Evolutionary conservation across 192 early-diverging fungal genomes (phyloP).

Genomic region (Rhizophagus clarus): DNA sequence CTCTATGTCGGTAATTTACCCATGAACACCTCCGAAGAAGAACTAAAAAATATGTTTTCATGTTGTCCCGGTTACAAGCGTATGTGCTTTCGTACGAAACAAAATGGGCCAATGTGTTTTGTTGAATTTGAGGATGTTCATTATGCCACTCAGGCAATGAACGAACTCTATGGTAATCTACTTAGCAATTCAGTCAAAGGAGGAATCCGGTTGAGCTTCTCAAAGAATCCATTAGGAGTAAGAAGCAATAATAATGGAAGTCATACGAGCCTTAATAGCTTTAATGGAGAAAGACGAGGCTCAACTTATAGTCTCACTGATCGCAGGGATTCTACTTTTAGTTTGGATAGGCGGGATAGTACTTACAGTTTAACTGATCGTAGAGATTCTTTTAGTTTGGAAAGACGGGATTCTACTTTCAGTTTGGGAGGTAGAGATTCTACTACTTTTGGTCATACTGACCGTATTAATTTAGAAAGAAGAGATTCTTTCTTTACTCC

Average conservation of each 20-base stretch:
- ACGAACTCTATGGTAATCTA: conserved; percentile 82
- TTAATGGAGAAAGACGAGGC: conserved; percentile 23
- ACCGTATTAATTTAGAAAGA: conserved; percentile 27
- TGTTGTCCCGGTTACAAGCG: conserved; percentile 87
- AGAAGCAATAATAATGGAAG: conserved; percentile 54
- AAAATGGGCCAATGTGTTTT: conserved; percentile 98
- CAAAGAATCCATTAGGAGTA: conserved; percentile 95
- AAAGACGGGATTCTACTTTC: conserved; percentile 31
- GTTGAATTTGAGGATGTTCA: conserved; percentile 97
- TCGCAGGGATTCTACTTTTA: conserved; percentile 29
- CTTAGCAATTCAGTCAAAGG: conserved; percentile 86
- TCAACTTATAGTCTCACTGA: conserved; percentile 23
- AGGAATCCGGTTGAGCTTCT: conserved; percentile 94
- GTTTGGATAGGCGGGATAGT: conserved; percentile 27
- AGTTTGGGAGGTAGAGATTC: conserved; percentile 15
- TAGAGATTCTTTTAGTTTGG: conserved; percentile 30
- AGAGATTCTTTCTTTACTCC: conserved; percentile 11
- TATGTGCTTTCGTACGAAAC: conserved; percentile 83
- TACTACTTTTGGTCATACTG: background rate
- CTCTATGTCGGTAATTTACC: conserved; percentile 98
- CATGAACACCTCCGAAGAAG: conserved; percentile 84
- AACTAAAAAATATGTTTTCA: conserved; percentile 81
- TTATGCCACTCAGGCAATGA: conserved; percentile 87
- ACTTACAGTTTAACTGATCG: conserved; percentile 16
- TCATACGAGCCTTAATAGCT: conserved; percentile 8